Evolutionary conservation across 2,329 filamentous ascomycete genomes (phyloP).

Genomic region (Elsinoe ampelina): DNA sequence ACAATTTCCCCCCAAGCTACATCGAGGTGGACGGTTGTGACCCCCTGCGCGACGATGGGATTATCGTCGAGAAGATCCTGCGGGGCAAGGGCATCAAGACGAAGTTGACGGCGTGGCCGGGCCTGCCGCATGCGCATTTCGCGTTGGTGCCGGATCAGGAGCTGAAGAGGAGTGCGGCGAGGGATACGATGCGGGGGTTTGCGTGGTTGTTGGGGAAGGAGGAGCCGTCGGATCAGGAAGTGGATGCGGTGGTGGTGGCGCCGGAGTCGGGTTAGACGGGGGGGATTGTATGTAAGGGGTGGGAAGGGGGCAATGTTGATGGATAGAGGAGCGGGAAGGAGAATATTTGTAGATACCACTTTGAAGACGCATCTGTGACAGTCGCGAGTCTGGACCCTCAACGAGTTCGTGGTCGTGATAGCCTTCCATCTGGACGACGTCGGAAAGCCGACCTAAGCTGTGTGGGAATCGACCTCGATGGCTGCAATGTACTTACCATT

Average conservation of each 20-base stretch:
- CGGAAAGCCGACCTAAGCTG: not conserved
- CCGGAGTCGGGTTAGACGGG: not conserved
- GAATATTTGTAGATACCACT: too few relatives aligned
- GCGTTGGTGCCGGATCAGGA: conserved; percentile 26
- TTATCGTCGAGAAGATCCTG: conserved; percentile 12
- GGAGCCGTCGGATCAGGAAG: not conserved
- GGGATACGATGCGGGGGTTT: conserved; percentile 26
- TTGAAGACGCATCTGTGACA: too few relatives aligned
- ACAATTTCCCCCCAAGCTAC: conserved; percentile 5
- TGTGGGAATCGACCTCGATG: not conserved
- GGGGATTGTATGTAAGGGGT: not conserved
- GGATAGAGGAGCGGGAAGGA: not conserved
- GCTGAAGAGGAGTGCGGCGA: conserved; percentile 20
- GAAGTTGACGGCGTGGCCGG: conserved; percentile 6
- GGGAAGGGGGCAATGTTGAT: not conserved
- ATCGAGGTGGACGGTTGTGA: conserved; percentile 10
- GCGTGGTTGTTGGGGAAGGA: conserved; percentile 27
- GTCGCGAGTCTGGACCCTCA: too few relatives aligned
- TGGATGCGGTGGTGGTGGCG: not conserved
- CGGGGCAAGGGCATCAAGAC: conserved; percentile 3
- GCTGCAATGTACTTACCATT: too few relatives aligned
- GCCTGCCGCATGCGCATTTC: conserved; percentile 26
- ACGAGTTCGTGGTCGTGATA: too few relatives aligned
- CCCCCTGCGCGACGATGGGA: conserved; percentile 8
- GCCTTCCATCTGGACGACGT: too few relatives aligned